Evolutionary conservation across 768 basidiomycete genomes (phyloP), one percentile per base, ranked within the genome.

Genomic region (Tulasnella calospora): DNA sequence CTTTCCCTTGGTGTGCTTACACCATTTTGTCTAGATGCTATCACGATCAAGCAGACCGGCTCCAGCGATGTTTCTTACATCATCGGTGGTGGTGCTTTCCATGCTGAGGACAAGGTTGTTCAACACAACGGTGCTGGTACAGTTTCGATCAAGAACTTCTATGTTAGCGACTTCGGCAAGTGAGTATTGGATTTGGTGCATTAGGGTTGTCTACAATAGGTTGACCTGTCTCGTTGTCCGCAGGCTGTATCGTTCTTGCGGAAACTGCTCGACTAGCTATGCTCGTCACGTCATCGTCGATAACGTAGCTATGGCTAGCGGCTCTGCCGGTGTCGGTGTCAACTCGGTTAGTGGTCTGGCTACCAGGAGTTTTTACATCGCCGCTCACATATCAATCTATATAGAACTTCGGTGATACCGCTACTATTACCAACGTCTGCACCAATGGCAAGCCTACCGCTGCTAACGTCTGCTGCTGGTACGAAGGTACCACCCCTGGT

Each of bases 211-310:
- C 71, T 23, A n/a, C 35, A 36, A 33, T 33, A 51, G 74, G 55
- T 44, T 38, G 33, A 72, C 71, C 23, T 23, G 15, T n/a, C n/a
- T n/a, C 41, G 12, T 30, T 36, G 46, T 40, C 17, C 67, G 3
- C 35, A 72, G 73, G 57, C 36, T 79, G 13, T 79, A 79, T 40
- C 78, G 78, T 23, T 61, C 51, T 13, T 79, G 78, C 73, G 78
- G 78, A 23, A 79, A 79, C 73, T 79, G 78, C 78, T 74, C 71
- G 21, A 79, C 38, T 12, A 55, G 40, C 73, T 79, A 79, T 35
- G 71, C 13, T 27, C 71, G 78, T 23, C 36, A 74, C 36, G 78
- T 79, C 47, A 75, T 79, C 36, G 23, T 79, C 21, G 73, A 79
- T 35, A 79, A 79, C 41, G 78, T 74, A 12, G 30, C 40, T 36